Evolutionary conservation across 1,139 yeast species (phyloP).

Genomic region (Suhomyces anneliseae): DNA sequence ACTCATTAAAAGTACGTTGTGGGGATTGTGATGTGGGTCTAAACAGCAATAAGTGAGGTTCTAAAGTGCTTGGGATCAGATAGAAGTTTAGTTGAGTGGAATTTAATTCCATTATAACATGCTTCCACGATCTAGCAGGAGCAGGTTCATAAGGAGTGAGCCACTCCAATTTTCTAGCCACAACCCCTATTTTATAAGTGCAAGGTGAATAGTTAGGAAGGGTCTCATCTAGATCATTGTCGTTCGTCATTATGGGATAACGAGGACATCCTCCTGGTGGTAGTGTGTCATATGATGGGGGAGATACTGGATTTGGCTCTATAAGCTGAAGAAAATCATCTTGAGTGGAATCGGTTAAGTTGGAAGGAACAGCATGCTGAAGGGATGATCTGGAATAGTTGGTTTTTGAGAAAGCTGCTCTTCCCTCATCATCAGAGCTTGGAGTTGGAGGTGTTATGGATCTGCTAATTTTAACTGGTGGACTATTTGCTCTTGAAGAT

Average conservation of each 20-base stretch:
- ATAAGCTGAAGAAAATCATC: constrained; percentile 35
- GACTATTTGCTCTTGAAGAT: constrained; percentile 11
- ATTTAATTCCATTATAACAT: constrained; percentile 62
- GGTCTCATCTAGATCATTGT: background rate
- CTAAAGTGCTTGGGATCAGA: constrained; percentile 36
- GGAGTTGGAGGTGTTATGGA: constrained; percentile 11
- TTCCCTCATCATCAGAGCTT: background rate
- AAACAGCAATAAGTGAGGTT: constrained; percentile 28
- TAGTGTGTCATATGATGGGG: constrained; percentile 47
- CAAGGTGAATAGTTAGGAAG: constrained; percentile 59
- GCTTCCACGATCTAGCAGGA: constrained; percentile 62
- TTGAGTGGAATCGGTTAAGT: constrained; percentile 6
- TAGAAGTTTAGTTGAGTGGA: constrained; percentile 75
- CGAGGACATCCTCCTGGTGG: constrained; percentile 53
- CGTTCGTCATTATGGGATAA: constrained; percentile 41
- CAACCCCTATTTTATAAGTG: constrained; percentile 52
- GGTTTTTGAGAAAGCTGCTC: background rate
- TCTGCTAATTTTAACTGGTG: constrained; percentile 3
- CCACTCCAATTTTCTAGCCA: constrained; percentile 64
- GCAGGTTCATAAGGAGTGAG: constrained; percentile 64
- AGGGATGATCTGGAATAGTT: background rate
- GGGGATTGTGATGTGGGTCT: constrained; percentile 12
- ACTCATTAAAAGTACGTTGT: constrained; percentile 17
- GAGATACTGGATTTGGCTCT: constrained; percentile 51
- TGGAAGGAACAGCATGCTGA: background rate